Evolutionary conservation across 2,329 filamentous ascomycete species (phyloP), one percentile per base, ranked within the genome.

Genomic region (Chaetoscypha palmicola): DNA sequence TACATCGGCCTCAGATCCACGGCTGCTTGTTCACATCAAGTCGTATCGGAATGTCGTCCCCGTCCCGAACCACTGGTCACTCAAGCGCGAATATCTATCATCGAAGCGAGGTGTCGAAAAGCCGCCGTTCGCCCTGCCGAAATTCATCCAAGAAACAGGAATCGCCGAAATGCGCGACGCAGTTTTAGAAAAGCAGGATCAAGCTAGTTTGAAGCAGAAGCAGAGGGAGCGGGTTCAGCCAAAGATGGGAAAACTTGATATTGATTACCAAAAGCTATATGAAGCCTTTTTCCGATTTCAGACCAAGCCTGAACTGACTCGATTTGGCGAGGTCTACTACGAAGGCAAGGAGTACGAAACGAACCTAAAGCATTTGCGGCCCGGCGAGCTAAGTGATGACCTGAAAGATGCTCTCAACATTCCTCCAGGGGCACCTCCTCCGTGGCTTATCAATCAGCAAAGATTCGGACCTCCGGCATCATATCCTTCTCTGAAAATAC

Each of bases 281-380:
- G 92, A 97, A 62, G 92, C 92, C 3, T 98, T 98, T 71, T 98
- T 98, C 72, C 80, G 89, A 47, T 94, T 95, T 62, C 92, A 98
- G 68, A 94, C 88, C 31, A 98, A 98, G 67, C 92, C 92, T 0
- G 82, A 89, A 56, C 70, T 98, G 51, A 97, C 92, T 23, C 79
- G 90, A 33, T 98, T 95, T 57, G 92, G 92, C 31, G 92, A 98
- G 65, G 90, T 98, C n/a, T 98, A 98, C 66, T 97, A 97, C 64
- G 92, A 98, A 66, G 92, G 92, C 62, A 98, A 98, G 65, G 92
- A 98, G 63, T 92, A 87, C 61, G 92, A 98, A 66, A 95, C 92
- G 1, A 94, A 97, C 62, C 76, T 94, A 51, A 83, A 86, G 56
- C 86, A 96, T 66, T 77, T 96, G 47, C 81, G 89, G 52, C 87